A percentile compares a stretch with the other conserved stretches of the same genome.
These are phyloP conservation scores for Mycena chlorophos DNA, from an alignment of 768 basidiomycete genomes.

Conservation along the genomic window DNA sequence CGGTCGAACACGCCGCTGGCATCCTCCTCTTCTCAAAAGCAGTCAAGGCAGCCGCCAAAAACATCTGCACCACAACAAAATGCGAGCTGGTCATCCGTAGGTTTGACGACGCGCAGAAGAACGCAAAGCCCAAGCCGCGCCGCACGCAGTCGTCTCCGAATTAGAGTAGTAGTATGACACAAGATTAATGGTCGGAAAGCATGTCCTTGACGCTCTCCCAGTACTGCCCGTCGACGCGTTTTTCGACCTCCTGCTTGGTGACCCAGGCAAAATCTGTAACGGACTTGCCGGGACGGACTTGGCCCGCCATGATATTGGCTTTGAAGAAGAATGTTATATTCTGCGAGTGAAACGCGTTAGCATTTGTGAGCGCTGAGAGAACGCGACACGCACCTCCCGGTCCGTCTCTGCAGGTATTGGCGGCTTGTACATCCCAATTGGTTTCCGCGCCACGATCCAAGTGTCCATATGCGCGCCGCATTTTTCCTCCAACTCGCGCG, in stretches of 20 bases:
- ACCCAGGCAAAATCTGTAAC: constrained; percentile 89
- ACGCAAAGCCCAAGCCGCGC: constrained; percentile 47
- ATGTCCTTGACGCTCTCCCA: constrained; percentile 81
- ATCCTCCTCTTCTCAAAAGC: constrained; percentile 83
- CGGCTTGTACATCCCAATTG: constrained; percentile 76
- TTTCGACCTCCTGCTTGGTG: constrained; percentile 86
- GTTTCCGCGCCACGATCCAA: constrained; percentile 91
- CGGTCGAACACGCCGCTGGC: constrained; percentile 88
- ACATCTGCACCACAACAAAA: constrained; percentile 86
- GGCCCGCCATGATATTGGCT: constrained; percentile 88
- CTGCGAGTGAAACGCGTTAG: constrained; percentile 40
- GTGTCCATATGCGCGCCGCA: constrained; percentile 86
- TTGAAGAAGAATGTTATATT: constrained; percentile 87
- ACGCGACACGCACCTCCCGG: constrained; percentile 44
- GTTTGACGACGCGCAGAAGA: constrained; percentile 90
- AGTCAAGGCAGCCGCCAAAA: constrained; percentile 71
- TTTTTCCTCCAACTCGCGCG: constrained; percentile 64
- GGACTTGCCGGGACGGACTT: constrained; percentile 59
- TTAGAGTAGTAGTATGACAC: constrained; percentile 28
- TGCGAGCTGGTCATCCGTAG: constrained; percentile 86
- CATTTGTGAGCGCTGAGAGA: not conserved
- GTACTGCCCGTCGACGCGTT: constrained; percentile 64
- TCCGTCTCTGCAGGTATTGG: constrained; percentile 32
- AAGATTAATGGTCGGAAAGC: constrained; percentile 62
- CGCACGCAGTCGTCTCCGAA: constrained; percentile 56